Evolutionary conservation across 129 eudicot genomes (phyloP), one percentile per base, ranked within the genome.

Genomic region (Flaveria ramosissima): DNA sequence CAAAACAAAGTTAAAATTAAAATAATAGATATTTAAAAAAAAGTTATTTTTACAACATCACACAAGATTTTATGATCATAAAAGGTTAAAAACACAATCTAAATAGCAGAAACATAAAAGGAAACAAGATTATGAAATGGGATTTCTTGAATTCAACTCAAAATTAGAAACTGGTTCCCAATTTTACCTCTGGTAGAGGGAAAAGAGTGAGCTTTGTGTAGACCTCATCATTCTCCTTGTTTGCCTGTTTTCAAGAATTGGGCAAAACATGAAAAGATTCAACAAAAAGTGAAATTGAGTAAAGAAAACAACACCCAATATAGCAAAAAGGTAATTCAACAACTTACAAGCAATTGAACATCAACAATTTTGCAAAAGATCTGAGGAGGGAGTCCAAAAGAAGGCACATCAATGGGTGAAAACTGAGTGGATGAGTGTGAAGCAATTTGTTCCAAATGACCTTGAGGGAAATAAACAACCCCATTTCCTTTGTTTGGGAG

Each of bases 201-300:
- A 89, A 87, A 60, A 92, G 90, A 80, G 84, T 83, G 82, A 92
- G 88, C 90, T 88, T 88, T 75, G 93, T 86, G 68, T 84, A 92
- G 71, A 92, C 96, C 85, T 89, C 97, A 84, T 92, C 93, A 82
- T 88, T 92, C 64, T 88, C 97, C 89, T 88, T 92, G 79, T 89
- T 88, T 55, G 93, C 97, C 97, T 92, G 84, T 86, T 71, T 21
- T 68, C 82, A 67, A 43, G 76, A 80, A 76, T 73, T 48, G 83
- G 36, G 69, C 27, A 56, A 72, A 80, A 70, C 19, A 61, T 24
- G 50, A 27, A 63, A 9, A 76, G 68, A 36, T 63, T 75, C 42
- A 63, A 51, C 64, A 48, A 68, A 64, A 74, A 47, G 69, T 60
- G 68, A 65, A 60, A 24, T 52, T 61, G 70, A 17, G 27, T 10